These are phyloP conservation scores for Blastomyces silverae DNA, from an alignment of 2,329 filamentous ascomycete genomes.

Conservation along the genomic window DNA sequence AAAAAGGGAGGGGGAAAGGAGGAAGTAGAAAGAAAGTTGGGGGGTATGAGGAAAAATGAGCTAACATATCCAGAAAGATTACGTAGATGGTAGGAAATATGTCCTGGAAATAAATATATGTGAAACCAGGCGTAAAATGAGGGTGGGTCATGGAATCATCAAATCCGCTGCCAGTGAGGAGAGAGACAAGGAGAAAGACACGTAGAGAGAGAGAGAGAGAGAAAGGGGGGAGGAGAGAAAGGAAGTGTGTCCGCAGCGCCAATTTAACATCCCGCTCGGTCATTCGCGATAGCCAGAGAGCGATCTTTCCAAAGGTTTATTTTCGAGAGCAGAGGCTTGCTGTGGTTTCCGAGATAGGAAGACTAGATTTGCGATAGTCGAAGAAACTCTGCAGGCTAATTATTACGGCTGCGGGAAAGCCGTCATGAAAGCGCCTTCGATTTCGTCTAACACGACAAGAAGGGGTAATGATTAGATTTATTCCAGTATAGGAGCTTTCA, in stretches of 20 bases:
- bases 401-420: slow-evolving; percentile 32
- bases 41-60: not conserved
- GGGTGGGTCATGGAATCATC: slow-evolving; percentile 1
- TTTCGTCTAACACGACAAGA: slow-evolving; percentile 32
- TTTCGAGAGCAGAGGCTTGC: not conserved
- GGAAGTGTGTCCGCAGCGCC: not conserved
- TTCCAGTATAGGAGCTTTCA: not conserved
- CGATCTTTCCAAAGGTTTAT: not conserved
- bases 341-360: not conserved
- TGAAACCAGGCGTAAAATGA: not conserved
- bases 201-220: not conserved
- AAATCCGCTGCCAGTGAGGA: not conserved
- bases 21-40: not conserved
- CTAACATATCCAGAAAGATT: not conserved
- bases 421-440: slow-evolving; percentile 39
- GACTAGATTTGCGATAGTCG: not conserved
- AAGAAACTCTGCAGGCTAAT: not conserved
- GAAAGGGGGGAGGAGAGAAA: not conserved
- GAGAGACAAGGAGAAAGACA: not conserved
- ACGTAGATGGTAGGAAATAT: not conserved
- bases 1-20: too few relatives aligned
- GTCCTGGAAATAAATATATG: not conserved
- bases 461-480: not conserved
- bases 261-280: not conserved
- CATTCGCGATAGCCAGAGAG: not conserved